These are phyloP conservation scores for Phytophthora aleatoria DNA, from an alignment of 352 stramenopile genomes.

Conservation along the genomic window DNA sequence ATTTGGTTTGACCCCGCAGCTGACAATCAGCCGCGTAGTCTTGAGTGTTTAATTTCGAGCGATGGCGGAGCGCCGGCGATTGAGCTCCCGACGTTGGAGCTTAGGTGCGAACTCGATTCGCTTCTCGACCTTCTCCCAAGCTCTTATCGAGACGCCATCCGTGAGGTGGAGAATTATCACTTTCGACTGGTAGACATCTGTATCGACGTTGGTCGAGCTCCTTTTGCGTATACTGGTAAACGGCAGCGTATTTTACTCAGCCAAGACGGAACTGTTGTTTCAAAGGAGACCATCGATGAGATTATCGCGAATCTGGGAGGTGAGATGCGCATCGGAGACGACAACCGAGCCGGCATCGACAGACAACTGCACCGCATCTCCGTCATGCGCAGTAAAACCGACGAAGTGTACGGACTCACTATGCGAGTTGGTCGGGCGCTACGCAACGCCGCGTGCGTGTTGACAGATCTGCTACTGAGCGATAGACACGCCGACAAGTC, in stretches of 20 bases:
- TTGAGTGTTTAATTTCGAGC: constrained; percentile 31
- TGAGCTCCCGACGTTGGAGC: constrained; percentile 8
- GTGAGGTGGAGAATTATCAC: constrained; percentile 22
- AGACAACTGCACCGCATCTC: constrained; percentile 82
- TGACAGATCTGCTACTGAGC: constrained; percentile 72
- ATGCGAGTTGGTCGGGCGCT: constrained; percentile 78
- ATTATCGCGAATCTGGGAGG: constrained; percentile 51
- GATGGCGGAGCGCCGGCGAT: background rate
- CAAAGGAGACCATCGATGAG: constrained; percentile 51
- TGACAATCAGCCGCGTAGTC: constrained; percentile 33
- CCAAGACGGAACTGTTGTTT: constrained; percentile 33
- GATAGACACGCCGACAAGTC: constrained; percentile 47
- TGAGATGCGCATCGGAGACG: constrained; percentile 56
- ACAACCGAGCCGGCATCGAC: constrained; percentile 83
- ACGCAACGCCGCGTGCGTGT: constrained; percentile 54
- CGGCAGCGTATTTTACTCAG: constrained; percentile 34
- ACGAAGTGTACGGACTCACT: constrained; percentile 69
- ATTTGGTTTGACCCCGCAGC: constrained; percentile 42
- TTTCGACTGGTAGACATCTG: constrained; percentile 43
- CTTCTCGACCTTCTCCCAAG: constrained; percentile 40
- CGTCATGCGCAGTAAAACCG: constrained; percentile 61
- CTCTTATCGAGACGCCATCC: constrained; percentile 31
- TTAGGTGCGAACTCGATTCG: constrained; percentile 43
- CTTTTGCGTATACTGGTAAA: constrained; percentile 36
- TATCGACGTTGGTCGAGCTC: constrained; percentile 40